Base-by-base conservation (phyloP, 2,329 filamentous ascomycete genomes). In the Hypoxylon sp. region DNA sequence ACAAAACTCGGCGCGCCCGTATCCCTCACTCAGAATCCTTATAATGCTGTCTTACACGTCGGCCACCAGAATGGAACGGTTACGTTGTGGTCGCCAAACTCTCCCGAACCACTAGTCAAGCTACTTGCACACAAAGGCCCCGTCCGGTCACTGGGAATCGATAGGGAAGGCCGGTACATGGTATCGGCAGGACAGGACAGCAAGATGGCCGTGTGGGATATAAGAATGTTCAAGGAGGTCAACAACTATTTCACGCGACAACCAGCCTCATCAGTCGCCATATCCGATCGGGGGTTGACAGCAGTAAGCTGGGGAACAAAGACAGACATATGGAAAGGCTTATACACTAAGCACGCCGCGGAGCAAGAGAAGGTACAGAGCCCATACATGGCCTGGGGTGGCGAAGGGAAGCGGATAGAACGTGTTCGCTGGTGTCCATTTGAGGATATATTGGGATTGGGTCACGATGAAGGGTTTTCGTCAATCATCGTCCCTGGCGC, bases 1-100 rank as follows among this genome's bases (percentile, higher is more conserved):
- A 98, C 94, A 10, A 90, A 91, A 75, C 85, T 94, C 64, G 95
- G 95, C 26, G 89, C 91, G 3, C 92, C 95, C 1, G 92, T 91
- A 3, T 87, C 94, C 2, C 85, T 99, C 68, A 84, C 88, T 4
- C 94, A 97, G 73, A 99, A 99, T 75, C 91, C 92, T 0, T 91
- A 91, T 78, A 99, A 99, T 76, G 95, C 93, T 15, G 89, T 99
- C 60, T 82, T 97, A 50, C 93, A 98, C 72, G 88, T 94, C 65
- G 95, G 95, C 8, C 94, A 98, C 75, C 93, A 97, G 74, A 98
- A 98, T 74, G 95, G 95, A 59, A 91, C 92, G 2, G 93, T 99
- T 34, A 95, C 93, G 1, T 81, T 99, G 46, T 99, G 95, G 95
- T 97, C 94, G 1, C 95, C 95, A 2, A 99, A 97, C 78, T 91